phyloP scores from a whole-genome alignment of 2,329 filamentous ascomycete species.

The Sclerotiophoma versabilis region DNA sequence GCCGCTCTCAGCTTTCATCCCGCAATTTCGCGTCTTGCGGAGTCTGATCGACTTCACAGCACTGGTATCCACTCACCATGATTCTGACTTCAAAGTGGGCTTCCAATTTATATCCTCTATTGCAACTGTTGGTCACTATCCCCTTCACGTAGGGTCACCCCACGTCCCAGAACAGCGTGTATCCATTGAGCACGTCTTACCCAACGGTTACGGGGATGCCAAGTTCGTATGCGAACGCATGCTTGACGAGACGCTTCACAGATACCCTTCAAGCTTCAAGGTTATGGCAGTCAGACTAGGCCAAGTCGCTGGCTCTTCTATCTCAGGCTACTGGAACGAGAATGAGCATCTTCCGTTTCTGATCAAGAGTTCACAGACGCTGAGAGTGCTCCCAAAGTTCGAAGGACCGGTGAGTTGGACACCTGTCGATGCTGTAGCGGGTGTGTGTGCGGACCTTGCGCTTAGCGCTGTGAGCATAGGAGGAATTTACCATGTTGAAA shows the following conservation, averaged over 20 bases:
- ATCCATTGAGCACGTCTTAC: slow-evolving; percentile 50
- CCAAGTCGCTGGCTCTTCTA: slow-evolving; percentile 61
- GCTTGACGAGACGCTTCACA: slow-evolving; percentile 57
- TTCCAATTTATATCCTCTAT: slow-evolving; percentile 56
- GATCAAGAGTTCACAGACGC: slow-evolving; percentile 58
- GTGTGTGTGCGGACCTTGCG: slow-evolving; percentile 45
- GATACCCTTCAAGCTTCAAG: slow-evolving; percentile 53
- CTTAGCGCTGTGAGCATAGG: slow-evolving; percentile 27
- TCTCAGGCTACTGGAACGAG: slow-evolving; percentile 63
- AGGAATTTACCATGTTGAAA: slow-evolving; percentile 56
- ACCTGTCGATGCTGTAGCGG: slow-evolving; percentile 55
- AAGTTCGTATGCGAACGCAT: slow-evolving; percentile 61
- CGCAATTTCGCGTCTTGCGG: slow-evolving; percentile 59
- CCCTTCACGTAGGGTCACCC: slow-evolving; percentile 3
- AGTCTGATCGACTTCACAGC: slow-evolving; percentile 58
- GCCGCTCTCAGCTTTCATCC: slow-evolving; percentile 57
- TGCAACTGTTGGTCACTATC: slow-evolving; percentile 47
- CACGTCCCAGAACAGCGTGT: slow-evolving; percentile 56
- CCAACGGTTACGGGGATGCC: slow-evolving; percentile 61
- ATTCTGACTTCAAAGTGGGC: slow-evolving; percentile 26
- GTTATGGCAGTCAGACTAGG: slow-evolving; percentile 56
- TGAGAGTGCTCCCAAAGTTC: slow-evolving; percentile 50
- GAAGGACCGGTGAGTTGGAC: slow-evolving; percentile 47
- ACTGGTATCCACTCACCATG: slow-evolving; percentile 29
- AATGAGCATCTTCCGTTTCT: slow-evolving; percentile 60